Base-by-base conservation (phyloP, 129 eudicot species). In the Rutidosis leptorrhynchoides region DNA sequence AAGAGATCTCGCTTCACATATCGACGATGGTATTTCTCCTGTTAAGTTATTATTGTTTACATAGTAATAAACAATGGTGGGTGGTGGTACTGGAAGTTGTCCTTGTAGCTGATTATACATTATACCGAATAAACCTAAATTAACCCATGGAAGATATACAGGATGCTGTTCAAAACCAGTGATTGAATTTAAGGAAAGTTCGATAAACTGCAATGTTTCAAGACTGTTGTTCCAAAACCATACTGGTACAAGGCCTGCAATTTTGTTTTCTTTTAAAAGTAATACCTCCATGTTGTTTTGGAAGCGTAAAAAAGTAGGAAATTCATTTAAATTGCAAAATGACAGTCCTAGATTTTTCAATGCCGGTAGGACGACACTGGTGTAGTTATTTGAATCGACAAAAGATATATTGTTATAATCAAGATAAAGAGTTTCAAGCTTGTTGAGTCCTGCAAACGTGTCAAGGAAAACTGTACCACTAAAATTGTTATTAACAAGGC, bases 21-120 rank as follows among this genome's bases (percentile, higher is more conserved):
- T 42, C 59, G 12, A 17, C 4, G 32, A 6, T 6, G 75, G 49
- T 42, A 71, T 60, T 30, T 61, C 68, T 48, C 69, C 76, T 0
- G 32, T 60, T 40, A 71, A 25, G 2, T 45, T 29, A 17, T 71
- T 71, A 60, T 71, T 30, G 6, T 68, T 60, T n/a, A 61, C 48
- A 15, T 32, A 58, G n/a, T 71, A 71, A 63, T 12, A 14, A 48
- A 52, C 30, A 0, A 21, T 61, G 25, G 23, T 61, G 3, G n/a
- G 68, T 71, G 69, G 51, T 49, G 76, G 76, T 24, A 71, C 24
- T 48, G 75, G 66, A 6, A 70, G 15, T 21, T 15, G 45, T 46
- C 67, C 75, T 59, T 2, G 59, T 19, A 70, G 24, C 26, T 17
- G 42, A 30, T 46, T 70, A 45, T 70, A 8, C 15, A 2, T 20